phyloP scores from a whole-genome alignment of 202 grass and related monocot genomes.

The Elaeis oleifera region DNA sequence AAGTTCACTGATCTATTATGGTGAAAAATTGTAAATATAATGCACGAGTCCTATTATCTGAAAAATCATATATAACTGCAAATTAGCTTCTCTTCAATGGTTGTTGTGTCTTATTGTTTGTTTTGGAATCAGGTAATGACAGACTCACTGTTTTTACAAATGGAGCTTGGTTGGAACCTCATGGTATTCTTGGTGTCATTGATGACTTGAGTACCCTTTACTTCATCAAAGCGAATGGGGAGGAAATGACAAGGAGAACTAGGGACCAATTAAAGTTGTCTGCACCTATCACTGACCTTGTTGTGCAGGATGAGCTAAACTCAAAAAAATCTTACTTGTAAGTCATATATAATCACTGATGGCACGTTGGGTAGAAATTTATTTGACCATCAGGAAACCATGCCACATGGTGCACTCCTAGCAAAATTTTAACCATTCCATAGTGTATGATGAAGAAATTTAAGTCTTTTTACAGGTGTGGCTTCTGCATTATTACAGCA shows the following conservation, averaged over 20 bases:
- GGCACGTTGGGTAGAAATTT: too few species aligned
- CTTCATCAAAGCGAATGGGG: constrained; percentile 79
- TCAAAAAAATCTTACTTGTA: constrained; percentile 46
- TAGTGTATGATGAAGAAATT: constrained; percentile 35
- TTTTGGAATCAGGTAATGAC: constrained; percentile 64
- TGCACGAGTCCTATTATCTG: too few species aligned
- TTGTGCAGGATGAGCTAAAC: constrained; percentile 31
- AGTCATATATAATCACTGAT: background rate
- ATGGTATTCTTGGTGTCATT: constrained; percentile 60
- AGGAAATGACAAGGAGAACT: constrained; percentile 57
- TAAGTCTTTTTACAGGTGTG: constrained; percentile 39
- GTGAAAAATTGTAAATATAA: too few species aligned
- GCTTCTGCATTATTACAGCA: constrained; percentile 51
- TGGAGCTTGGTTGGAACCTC: constrained; percentile 74
- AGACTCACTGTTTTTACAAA: constrained; percentile 42
- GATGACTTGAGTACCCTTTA: constrained; percentile 59
- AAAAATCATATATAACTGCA: too few species aligned
- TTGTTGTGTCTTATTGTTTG: constrained; percentile 12
- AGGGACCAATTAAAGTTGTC: constrained; percentile 64
- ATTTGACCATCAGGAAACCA: too few species aligned
- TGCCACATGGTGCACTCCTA: too few species aligned
- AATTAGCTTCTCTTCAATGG: too few species aligned
- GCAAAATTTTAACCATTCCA: constrained; percentile 1
- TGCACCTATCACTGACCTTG: constrained; percentile 39
- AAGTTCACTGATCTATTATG: too few species aligned